These are phyloP conservation scores for Euphrasia confusa DNA, from an alignment of 257 asterid species.

Conservation along the genomic window DNA sequence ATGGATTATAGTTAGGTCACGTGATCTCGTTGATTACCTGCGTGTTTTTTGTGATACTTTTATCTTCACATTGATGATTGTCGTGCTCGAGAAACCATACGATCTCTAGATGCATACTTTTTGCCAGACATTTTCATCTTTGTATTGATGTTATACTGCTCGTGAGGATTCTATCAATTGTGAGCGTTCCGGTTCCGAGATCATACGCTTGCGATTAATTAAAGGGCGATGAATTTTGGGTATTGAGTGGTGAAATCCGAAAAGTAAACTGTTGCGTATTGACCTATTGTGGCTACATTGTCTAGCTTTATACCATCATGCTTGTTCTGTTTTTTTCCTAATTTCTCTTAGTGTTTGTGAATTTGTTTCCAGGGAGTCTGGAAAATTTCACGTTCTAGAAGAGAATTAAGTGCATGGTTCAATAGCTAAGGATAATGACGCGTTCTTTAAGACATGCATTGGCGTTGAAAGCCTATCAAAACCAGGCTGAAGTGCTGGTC, in stretches of 20 bases:
- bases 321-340: neutral
- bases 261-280: no score
- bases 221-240: neutral
- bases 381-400: slow-evolving; percentile 34
- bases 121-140: slow-evolving; percentile 22
- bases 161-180: slow-evolving; percentile 20
- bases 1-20: slow-evolving; percentile 12
- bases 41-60: slow-evolving; percentile 11
- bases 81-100: slow-evolving; percentile 11
- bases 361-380: slow-evolving; percentile 35
- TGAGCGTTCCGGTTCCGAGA: slow-evolving; percentile 2
- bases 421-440: slow-evolving; percentile 45
- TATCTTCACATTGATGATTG: slow-evolving; percentile 11
- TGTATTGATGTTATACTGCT: slow-evolving; percentile 12
- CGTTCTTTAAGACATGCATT: slow-evolving; percentile 47
- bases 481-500: slow-evolving; percentile 67
- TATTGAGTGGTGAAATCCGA: neutral
- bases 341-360: slow-evolving; percentile 10
- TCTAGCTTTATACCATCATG: slow-evolving; percentile 13
- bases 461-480: slow-evolving; percentile 61
- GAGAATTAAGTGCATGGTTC: slow-evolving; percentile 29
- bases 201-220: no score
- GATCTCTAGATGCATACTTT: slow-evolving; percentile 27
- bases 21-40: slow-evolving; percentile 15
- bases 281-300: neutral